phyloP scores from a whole-genome alignment of 805 yeast genomes.

The Saccharomycopsis oosterbeekiorum region DNA sequence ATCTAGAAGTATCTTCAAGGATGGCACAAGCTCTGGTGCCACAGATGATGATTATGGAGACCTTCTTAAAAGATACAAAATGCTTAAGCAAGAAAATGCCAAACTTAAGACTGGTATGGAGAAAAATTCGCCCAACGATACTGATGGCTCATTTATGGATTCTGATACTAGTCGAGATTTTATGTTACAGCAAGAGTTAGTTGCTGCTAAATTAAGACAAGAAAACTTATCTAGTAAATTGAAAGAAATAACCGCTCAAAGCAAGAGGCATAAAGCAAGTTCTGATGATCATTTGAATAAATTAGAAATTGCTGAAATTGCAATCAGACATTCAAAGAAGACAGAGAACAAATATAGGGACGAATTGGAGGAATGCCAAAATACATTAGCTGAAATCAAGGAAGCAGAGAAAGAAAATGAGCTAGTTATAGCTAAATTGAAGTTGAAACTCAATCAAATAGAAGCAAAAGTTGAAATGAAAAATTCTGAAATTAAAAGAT shows the following conservation, averaged over 20 bases:
- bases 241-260: slow-evolving; percentile 41
- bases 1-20: slow-evolving; percentile 12
- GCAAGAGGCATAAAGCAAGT: slow-evolving; percentile 56
- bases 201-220: slow-evolving; percentile 43
- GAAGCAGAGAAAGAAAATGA: slow-evolving; percentile 49
- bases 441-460: slow-evolving; percentile 38
- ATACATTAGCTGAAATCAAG: slow-evolving; percentile 36
- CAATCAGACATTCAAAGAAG: slow-evolving; percentile 51
- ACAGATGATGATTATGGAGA: slow-evolving; percentile 36
- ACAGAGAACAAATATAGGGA: slow-evolving; percentile 44
- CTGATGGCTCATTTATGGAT: slow-evolving; percentile 6
- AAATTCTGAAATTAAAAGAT: slow-evolving; percentile 42
- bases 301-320: slow-evolving; percentile 70
- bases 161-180: slow-evolving; percentile 20
- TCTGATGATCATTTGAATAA: slow-evolving; percentile 67
- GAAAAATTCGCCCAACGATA: slow-evolving; percentile 24
- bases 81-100: slow-evolving; percentile 35
- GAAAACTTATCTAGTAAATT: slow-evolving; percentile 49
- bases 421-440: slow-evolving; percentile 40
- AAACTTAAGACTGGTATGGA: slow-evolving; percentile 33
- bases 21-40: background rate
- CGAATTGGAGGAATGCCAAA: slow-evolving; percentile 45
- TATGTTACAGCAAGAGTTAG: slow-evolving; percentile 33
- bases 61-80: slow-evolving; percentile 33
- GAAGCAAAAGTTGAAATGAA: slow-evolving; percentile 50